Evolutionary conservation across 352 stramenopile genomes (phyloP).

Genomic region (Phytophthora aleatoria): DNA sequence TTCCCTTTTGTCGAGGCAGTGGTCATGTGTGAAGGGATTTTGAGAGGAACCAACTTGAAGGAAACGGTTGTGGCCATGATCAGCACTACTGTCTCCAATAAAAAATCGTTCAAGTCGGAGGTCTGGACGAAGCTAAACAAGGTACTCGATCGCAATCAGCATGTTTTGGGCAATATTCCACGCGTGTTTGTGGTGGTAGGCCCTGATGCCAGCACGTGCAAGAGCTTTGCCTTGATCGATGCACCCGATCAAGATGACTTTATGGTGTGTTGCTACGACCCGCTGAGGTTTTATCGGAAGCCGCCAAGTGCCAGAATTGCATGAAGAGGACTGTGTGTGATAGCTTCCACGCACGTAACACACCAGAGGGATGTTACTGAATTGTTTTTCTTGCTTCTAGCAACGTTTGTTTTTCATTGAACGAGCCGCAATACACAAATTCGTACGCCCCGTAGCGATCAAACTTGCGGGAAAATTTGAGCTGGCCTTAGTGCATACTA

Average conservation of each 20-base stretch:
- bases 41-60: constrained; percentile 21
- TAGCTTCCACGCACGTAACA: constrained; percentile 4
- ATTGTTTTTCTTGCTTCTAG: neutral
- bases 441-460: neutral
- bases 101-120: constrained; percentile 22
- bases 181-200: constrained; percentile 33
- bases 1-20: constrained; percentile 31
- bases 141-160: constrained; percentile 20
- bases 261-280: constrained; percentile 36
- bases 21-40: constrained; percentile 25
- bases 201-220: constrained; percentile 27
- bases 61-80: constrained; percentile 32
- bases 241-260: constrained; percentile 18
- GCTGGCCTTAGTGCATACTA: no score
- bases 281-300: constrained; percentile 15
- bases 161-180: constrained; percentile 10
- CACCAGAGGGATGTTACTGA: neutral
- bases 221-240: constrained; percentile 20
- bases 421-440: no score
- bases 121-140: constrained; percentile 23
- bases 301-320: constrained; percentile 4
- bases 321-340: neutral
- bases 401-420: no score
- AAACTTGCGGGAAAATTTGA: neutral
- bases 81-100: constrained; percentile 14